Base-by-base conservation (phyloP, 176 grass and related monocot species). In the Oryza punctata region DNA sequence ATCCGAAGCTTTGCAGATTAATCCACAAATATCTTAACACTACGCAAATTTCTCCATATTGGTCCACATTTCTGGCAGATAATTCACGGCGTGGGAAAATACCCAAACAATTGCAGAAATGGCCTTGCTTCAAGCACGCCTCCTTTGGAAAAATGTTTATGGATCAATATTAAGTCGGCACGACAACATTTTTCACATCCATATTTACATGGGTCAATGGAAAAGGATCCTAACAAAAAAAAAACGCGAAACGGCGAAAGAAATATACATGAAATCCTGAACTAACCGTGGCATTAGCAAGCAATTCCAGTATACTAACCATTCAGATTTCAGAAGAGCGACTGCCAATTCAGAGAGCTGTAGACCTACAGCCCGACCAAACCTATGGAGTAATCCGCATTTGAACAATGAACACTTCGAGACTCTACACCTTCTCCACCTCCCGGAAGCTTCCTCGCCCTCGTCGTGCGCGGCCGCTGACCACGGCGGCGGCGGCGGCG, bases 381-480 rank as follows among this genome's bases (percentile, higher is more conserved):
- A 59, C 46, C 3, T 1, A 4, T 28, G 4, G 19, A 15, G 54
- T 23, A 26, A 18, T 29, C 16, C 26, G 30, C 44, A 30, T 15
- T 29, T 16, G 19, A 73, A 46, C 37, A 13, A 8, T 15, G 19
- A 73, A 47, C 38, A 14, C 14, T 5, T 19, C 44, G 15, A 6
- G 61, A 10, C 16, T 41, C 25, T 81, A 86, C 25, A 82, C 88
- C 72, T 89, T 77, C 4, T 71, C 83, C 72, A 89, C 88, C 83
- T 89, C 72, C 72, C 78, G 72, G 82, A 70, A 75, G 7, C 70
- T 45, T n/a, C 15, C 16, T 10, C 15, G 18, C 23, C 65, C 65
- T 14, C 64, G 78, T 41, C 18, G 76, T 2, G n/a, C 79, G 13
- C 67, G 82, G 35, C 44, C 24, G 28, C 67, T 33, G 15, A 57